Conservation (phyloP, 2,329 filamentous ascomycete genomes). For the Cladophialophora immunda region DNA sequence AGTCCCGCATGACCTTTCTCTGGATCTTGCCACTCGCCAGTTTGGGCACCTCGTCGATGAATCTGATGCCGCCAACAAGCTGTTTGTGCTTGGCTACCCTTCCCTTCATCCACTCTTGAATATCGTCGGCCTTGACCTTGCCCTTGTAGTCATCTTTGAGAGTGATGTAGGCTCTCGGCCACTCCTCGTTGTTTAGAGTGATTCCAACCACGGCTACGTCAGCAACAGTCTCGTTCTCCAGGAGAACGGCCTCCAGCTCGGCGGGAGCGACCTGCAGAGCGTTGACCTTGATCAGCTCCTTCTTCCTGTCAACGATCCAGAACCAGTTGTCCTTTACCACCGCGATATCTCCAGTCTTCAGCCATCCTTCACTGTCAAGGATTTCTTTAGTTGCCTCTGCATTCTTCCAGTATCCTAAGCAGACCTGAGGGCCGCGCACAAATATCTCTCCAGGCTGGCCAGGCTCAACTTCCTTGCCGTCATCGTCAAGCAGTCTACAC, state of each 20-base stretch:
- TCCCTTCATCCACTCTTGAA: conserved; percentile 51
- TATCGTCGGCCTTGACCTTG: conserved; percentile 52
- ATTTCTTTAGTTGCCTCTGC: conserved; percentile 58
- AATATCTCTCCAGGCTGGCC: conserved; percentile 64
- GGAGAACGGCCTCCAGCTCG: conserved; percentile 56
- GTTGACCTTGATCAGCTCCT: conserved; percentile 66
- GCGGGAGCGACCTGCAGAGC: conserved; percentile 56
- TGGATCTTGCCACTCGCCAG: conserved; percentile 67
- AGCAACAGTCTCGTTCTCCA: conserved; percentile 52
- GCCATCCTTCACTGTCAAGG: conserved; percentile 69
- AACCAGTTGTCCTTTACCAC: conserved; percentile 76
- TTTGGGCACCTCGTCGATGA: conserved; percentile 66
- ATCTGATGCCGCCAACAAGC: conserved; percentile 61
- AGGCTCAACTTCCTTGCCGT: conserved; percentile 73
- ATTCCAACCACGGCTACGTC: conserved; percentile 59
- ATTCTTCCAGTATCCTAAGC: conserved; percentile 49
- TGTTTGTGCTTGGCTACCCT: conserved; percentile 63
- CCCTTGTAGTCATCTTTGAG: conserved; percentile 60
- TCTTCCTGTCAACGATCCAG: conserved; percentile 80
- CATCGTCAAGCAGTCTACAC: conserved; percentile 69
- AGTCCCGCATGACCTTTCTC: conserved; percentile 64
- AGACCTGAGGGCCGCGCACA: conserved; percentile 49
- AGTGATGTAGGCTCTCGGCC: conserved; percentile 54
- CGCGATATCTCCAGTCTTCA: conserved; percentile 86
- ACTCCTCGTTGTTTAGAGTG: conserved; percentile 47